Evolutionary conservation across 2,329 filamentous ascomycete genomes (phyloP).

Genomic region (Fusarium drepaniforme): DNA sequence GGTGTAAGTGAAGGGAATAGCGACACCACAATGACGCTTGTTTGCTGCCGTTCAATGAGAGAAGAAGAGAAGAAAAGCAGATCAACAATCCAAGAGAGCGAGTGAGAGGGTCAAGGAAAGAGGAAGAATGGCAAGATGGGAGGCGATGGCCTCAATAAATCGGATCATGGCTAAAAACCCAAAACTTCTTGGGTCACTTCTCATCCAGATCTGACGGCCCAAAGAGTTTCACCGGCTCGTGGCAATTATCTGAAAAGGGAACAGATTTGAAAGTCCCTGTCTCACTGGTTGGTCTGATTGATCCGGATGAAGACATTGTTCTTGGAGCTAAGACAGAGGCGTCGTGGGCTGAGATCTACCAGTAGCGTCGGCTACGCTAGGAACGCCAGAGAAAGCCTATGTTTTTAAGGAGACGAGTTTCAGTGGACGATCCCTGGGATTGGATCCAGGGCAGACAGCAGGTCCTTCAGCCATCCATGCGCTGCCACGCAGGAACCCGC

Average conservation of each 20-base stretch:
- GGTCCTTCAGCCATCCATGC: slow-evolving; percentile 8
- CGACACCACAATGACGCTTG: background rate
- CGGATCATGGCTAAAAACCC: background rate
- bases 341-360: background rate
- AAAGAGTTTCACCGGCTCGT: slow-evolving; percentile 9
- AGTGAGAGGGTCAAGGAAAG: background rate
- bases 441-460: slow-evolving; percentile 17
- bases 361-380: slow-evolving; percentile 8
- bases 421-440: slow-evolving; percentile 15
- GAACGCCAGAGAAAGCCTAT: slow-evolving; percentile 7
- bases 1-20: background rate
- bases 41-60: too few species aligned
- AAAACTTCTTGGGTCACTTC: background rate
- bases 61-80: background rate
- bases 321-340: background rate
- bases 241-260: slow-evolving; percentile 28
- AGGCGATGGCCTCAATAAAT: slow-evolving; percentile 14
- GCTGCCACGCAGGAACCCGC: background rate
- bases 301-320: slow-evolving; percentile 19
- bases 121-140: background rate
- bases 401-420: background rate
- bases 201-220: background rate
- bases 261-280: slow-evolving; percentile 5
- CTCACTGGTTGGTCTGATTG: slow-evolving; percentile 10
- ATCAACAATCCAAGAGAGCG: background rate